Evolutionary conservation across 495 filamentous ascomycete genomes (phyloP).

Genomic region (Penicillium cinerascens): DNA sequence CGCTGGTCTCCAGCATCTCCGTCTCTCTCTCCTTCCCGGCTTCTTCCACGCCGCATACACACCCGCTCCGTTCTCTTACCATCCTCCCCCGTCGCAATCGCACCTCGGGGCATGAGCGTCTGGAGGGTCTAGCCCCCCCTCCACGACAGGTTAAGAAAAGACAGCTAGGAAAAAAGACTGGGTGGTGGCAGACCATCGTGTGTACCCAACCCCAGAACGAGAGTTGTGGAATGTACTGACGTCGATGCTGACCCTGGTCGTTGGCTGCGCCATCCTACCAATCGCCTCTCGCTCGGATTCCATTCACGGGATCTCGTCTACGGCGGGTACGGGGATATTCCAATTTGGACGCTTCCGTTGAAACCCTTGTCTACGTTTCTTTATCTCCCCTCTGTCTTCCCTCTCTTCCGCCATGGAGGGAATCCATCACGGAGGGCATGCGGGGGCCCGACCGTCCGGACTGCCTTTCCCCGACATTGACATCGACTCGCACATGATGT

Average conservation of each 20-base stretch:
- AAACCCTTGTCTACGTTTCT: slow-evolving; percentile 1
- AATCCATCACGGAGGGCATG: slow-evolving; percentile 33
- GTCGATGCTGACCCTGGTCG: slow-evolving; percentile 23
- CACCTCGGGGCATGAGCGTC: slow-evolving; percentile 27
- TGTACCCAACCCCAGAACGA: background rate
- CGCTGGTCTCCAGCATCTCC: background rate
- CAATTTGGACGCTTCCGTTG: slow-evolving; percentile 16
- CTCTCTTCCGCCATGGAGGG: slow-evolving; percentile 26
- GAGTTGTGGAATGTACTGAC: slow-evolving; percentile 7
- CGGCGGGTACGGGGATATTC: slow-evolving; percentile 28
- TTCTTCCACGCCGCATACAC: background rate
- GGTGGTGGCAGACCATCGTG: slow-evolving; percentile 11
- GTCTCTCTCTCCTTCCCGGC: background rate
- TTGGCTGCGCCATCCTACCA: slow-evolving; percentile 23
- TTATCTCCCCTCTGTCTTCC: slow-evolving; percentile 4
- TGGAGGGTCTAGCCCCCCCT: slow-evolving; percentile 34
- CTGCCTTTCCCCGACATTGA: slow-evolving; percentile 29
- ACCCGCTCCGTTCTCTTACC: background rate
- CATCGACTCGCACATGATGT: slow-evolving; percentile 32
- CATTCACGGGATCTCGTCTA: slow-evolving; percentile 20
- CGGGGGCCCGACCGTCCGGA: slow-evolving; percentile 32
- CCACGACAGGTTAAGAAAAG: slow-evolving; percentile 9
- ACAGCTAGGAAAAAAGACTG: background rate
- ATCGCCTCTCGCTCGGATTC: slow-evolving; percentile 23
- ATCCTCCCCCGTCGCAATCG: slow-evolving; percentile 5